phyloP scores from a whole-genome alignment of 2,329 filamentous ascomycete genomes.

The Didymella exigua region DNA sequence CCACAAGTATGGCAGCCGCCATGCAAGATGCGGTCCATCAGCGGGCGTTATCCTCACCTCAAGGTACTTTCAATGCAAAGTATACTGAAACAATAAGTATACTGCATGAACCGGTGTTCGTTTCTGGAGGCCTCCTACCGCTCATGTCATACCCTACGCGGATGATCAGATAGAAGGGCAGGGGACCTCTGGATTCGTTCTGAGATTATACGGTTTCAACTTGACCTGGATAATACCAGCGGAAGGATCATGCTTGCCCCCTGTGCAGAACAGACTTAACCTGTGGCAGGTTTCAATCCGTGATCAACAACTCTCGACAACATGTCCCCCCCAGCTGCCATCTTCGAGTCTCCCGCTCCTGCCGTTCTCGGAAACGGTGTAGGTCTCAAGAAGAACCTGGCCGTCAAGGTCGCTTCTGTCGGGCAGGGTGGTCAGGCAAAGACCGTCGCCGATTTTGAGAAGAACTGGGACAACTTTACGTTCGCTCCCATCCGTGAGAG shows the following conservation, averaged over 20 bases:
- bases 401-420: constrained; percentile 55
- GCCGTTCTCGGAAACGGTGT: constrained; percentile 50
- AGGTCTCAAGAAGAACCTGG: constrained; percentile 48
- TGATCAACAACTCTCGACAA: constrained; percentile 33
- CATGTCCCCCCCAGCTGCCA: constrained; percentile 81
- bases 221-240: constrained; percentile 99
- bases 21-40: constrained; percentile 39
- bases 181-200: constrained; percentile 52
- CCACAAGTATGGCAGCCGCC: constrained; percentile 40
- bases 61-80: constrained; percentile 48
- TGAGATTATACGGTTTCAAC: constrained; percentile 95
- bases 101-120: constrained; percentile 53
- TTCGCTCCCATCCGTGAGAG: constrained; percentile 90
- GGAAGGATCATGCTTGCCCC: constrained; percentile 93
- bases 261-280: constrained; percentile 39
- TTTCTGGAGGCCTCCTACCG: constrained; percentile 24
- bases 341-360: constrained; percentile 61
- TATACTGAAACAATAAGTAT: constrained; percentile 47
- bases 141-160: background rate
- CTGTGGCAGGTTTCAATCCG: constrained; percentile 37
- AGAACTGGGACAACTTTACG: constrained; percentile 80
- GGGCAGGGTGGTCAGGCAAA: constrained; percentile 57
- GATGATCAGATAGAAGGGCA: constrained; percentile 3
- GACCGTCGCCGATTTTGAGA: constrained; percentile 68
- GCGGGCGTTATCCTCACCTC: constrained; percentile 45